Evolutionary conservation across 768 basidiomycete species (phyloP).

Genomic region (Lyophyllum semitale): DNA sequence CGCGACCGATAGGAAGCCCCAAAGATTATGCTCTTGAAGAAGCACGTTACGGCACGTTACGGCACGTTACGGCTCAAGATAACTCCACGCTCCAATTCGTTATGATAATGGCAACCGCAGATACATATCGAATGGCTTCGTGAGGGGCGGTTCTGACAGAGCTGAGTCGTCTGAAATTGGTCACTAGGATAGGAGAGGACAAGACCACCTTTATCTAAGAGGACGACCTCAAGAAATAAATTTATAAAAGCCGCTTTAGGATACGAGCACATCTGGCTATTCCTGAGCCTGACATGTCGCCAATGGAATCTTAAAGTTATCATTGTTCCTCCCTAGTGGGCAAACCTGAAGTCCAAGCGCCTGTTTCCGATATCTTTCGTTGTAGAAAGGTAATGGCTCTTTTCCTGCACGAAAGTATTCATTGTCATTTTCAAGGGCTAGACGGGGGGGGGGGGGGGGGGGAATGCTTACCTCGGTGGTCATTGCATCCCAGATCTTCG

Average conservation of each 20-base stretch:
- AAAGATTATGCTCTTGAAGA: slow-evolving; percentile 17
- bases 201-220: too few relatives aligned
- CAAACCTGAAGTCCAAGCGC: slow-evolving; percentile 66
- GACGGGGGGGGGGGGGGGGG: not conserved
- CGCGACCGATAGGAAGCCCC: not conserved
- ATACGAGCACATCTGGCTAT: too few relatives aligned
- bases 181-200: too few relatives aligned
- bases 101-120: slow-evolving; percentile 5
- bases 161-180: too few relatives aligned
- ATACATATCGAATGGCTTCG: too few relatives aligned
- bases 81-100: not conserved
- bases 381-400: slow-evolving; percentile 53
- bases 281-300: too few relatives aligned
- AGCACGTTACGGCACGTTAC: slow-evolving; percentile 20
- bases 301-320: not conserved
- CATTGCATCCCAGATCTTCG: slow-evolving; percentile 60
- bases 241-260: too few relatives aligned
- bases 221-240: too few relatives aligned
- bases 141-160: too few relatives aligned
- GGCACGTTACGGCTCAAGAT: slow-evolving; percentile 24
- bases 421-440: not conserved
- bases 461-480: slow-evolving; percentile 39
- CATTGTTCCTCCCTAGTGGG: slow-evolving; percentile 31
- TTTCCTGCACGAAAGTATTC: slow-evolving; percentile 41
- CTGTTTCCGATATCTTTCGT: slow-evolving; percentile 63